Evolutionary conservation across 1,284 basidiomycete genomes (phyloP), one percentile per base, ranked within the genome.

Genomic region (Apiotrichum sp.): DNA sequence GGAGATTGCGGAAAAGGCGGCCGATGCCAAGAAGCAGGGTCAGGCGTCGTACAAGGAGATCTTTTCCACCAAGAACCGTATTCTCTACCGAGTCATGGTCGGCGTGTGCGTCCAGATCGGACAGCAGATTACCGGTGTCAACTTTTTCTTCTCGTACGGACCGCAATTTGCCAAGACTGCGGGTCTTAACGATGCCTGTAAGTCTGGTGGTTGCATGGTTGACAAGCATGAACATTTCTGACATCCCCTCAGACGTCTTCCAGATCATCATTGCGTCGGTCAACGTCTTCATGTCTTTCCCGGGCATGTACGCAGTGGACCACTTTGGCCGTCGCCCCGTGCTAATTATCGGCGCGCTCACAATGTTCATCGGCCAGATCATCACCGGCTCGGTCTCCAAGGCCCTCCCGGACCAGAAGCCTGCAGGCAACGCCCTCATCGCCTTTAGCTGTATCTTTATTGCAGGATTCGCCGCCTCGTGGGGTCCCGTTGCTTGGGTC

Each of bases 381-480:
- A 73, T 80, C 53, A 75, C 75, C 31, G 76, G 79, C 40, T 65
- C 78, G 50, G 71, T 73, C 22, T 69, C 71, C 48, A 67, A 66
- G 53, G 63, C 69, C 14, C 58, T 67, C 56, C 69, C 69, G 31
- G 58, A 68, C 54, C 47, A 59, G 48, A 50, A 60, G 6, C 51
- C 68, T 36, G 76, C 75, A 32, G 79, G 79, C 56, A 73, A 79
- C 63, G 70, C 76, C 22, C 68, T 78, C 52, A 77, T 81, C 64
- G 77, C 77, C 39, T 78, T 79, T 65, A 75, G 73, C 42, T 78
- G 77, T 68, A 59, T 79, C 63, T 80, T 80, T 69, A 70, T 80
- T 58, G 77, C 76, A 32, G 72, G 69, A 32, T 80, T 80, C 64
- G 79, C 79, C 9, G 62, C 72, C 13, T 73, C 73, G 48, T 79